These are phyloP conservation scores for Pseudotsuga menziesii DNA, from an alignment of 75 land plant genomes.

Conservation along the genomic window DNA sequence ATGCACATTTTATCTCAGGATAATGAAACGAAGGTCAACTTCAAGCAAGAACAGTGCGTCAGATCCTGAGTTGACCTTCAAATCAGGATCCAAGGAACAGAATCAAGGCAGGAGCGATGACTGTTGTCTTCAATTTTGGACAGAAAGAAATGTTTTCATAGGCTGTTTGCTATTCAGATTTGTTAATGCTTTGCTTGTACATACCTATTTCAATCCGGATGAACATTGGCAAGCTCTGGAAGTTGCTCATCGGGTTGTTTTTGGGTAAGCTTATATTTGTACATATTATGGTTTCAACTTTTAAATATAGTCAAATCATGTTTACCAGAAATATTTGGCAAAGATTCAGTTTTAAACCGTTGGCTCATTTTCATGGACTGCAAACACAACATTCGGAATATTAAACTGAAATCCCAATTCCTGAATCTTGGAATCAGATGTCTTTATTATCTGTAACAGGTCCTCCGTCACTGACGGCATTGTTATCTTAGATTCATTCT, in stretches of 20 bases:
- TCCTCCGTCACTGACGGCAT: background rate
- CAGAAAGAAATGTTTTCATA: constrained; percentile 33
- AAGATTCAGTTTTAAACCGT: background rate
- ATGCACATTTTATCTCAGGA: background rate
- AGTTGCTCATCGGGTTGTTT: constrained; percentile 84
- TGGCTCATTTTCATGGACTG: background rate
- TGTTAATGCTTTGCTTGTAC: constrained; percentile 70
- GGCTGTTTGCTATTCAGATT: constrained; percentile 53
- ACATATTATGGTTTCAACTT: background rate
- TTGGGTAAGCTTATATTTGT: constrained; percentile 55
- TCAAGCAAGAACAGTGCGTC: background rate
- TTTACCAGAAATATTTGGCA: no score
- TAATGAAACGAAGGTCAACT: background rate
- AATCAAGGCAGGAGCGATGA: background rate
- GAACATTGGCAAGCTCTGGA: constrained; percentile 98
- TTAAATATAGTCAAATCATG: background rate
- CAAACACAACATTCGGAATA: background rate
- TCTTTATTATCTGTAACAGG: background rate
- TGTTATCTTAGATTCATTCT: background rate
- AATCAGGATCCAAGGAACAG: background rate
- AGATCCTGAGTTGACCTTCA: background rate
- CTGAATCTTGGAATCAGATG: background rate
- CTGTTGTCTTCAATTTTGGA: constrained; percentile 10
- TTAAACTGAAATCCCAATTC: background rate
- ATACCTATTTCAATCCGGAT: constrained; percentile 97